Evolutionary conservation across 805 yeast genomes (phyloP).

Genomic region (Pichia occidentalis): DNA sequence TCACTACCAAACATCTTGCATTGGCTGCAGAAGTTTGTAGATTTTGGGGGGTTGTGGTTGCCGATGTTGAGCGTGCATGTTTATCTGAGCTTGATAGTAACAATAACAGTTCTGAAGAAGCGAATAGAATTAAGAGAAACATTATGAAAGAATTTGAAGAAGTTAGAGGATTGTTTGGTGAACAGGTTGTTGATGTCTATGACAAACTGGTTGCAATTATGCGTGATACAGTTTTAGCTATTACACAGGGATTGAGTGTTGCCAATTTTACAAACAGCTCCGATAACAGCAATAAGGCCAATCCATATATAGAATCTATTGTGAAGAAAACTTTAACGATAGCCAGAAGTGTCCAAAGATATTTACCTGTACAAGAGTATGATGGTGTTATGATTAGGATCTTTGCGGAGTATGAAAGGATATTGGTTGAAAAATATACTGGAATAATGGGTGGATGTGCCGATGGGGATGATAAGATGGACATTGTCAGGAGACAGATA

Average conservation of each 20-base stretch:
- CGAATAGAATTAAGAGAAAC: slow-evolving; percentile 19
- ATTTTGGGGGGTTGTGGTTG: slow-evolving; percentile 31
- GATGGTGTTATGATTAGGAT: slow-evolving; percentile 40
- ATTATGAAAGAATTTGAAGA: slow-evolving; percentile 33
- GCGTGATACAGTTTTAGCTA: slow-evolving; percentile 44
- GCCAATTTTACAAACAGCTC: not conserved
- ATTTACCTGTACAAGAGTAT: slow-evolving; percentile 46
- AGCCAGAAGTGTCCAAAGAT: slow-evolving; percentile 50
- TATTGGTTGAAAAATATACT: slow-evolving; percentile 46
- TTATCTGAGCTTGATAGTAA: slow-evolving; percentile 2
- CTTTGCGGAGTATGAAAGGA: slow-evolving; percentile 52
- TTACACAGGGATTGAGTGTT: slow-evolving; percentile 2
- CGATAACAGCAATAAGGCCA: slow-evolving; percentile 33
- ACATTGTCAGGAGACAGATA: slow-evolving; percentile 2
- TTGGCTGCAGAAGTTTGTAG: slow-evolving; percentile 61
- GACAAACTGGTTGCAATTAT: slow-evolving; percentile 62
- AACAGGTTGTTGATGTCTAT: slow-evolving; percentile 58
- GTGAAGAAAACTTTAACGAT: slow-evolving; percentile 65
- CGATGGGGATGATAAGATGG: slow-evolving; percentile 45
- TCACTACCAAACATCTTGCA: slow-evolving; percentile 66
- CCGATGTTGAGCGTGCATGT: slow-evolving; percentile 22
- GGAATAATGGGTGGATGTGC: slow-evolving; percentile 43
- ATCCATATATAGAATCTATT: slow-evolving; percentile 56
- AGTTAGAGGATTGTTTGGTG: slow-evolving; percentile 38
- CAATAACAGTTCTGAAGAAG: slow-evolving; percentile 24